These are phyloP conservation scores for Ramaria sp. DNA, from an alignment of 768 basidiomycete genomes.

Conservation along the genomic window DNA sequence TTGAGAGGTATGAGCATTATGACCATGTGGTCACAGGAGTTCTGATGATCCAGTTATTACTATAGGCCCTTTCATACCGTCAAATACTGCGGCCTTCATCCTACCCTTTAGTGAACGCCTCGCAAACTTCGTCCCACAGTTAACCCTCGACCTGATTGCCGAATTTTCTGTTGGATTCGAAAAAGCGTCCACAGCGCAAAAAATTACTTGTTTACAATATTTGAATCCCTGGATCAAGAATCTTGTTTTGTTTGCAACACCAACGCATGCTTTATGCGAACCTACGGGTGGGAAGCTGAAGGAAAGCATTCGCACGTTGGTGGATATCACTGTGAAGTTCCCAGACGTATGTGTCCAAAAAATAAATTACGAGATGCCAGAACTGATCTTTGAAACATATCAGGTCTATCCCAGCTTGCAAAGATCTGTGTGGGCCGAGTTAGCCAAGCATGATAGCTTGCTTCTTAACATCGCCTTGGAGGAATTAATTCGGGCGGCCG, in stretches of 20 bases:
- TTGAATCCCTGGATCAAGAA: constrained; percentile 87
- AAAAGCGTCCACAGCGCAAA: constrained; percentile 36
- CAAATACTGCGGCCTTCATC: constrained; percentile 53
- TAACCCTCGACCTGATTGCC: constrained; percentile 83
- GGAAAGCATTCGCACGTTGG: constrained; percentile 70
- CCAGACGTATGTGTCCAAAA: constrained; percentile 41
- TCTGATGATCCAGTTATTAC: neutral
- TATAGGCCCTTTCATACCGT: constrained; percentile 60
- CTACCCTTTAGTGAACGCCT: constrained; percentile 59
- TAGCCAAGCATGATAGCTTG: constrained; percentile 55
- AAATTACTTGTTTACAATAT: constrained; percentile 68
- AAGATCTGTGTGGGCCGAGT: constrained; percentile 65
- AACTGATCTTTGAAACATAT: neutral
- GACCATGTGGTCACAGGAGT: neutral
- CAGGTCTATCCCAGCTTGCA: constrained; percentile 62
- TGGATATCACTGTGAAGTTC: constrained; percentile 64
- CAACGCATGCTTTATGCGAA: constrained; percentile 57
- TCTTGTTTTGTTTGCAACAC: constrained; percentile 57
- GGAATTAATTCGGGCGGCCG: constrained; percentile 70
- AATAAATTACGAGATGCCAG: neutral
- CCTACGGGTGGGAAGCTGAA: constrained; percentile 65
- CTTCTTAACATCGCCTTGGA: constrained; percentile 66
- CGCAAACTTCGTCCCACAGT: constrained; percentile 62
- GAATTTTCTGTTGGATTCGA: constrained; percentile 57
- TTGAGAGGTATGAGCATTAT: constrained; percentile 44